These are phyloP conservation scores for Fusarium nurragi DNA, from an alignment of 2,329 filamentous ascomycete genomes.

Conservation along the genomic window DNA sequence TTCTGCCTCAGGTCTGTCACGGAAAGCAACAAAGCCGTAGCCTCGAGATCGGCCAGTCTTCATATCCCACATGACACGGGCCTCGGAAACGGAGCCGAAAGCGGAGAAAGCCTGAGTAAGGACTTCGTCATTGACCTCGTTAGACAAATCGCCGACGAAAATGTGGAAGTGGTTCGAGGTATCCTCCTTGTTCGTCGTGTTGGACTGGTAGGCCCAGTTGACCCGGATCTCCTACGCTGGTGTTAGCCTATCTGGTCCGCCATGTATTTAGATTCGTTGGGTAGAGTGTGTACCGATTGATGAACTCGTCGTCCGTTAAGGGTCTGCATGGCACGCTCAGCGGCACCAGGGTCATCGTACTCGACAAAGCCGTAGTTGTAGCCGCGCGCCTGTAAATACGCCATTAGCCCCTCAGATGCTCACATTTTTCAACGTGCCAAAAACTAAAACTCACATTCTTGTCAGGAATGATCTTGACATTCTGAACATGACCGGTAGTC, in stretches of 20 bases:
- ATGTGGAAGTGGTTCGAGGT: conserved; percentile 99
- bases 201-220: conserved; percentile 99
- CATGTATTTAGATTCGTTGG: background rate
- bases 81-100: conserved; percentile 95
- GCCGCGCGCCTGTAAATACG: conserved; percentile 78
- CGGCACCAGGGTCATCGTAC: conserved; percentile 96
- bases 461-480: conserved; percentile 99
- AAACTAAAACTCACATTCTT: conserved; percentile 85
- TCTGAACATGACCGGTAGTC: conserved; percentile 97
- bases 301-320: conserved; percentile 95
- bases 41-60: conserved; percentile 97
- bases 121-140: conserved; percentile 98
- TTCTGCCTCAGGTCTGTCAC: conserved; percentile 91
- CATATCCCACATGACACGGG: conserved; percentile 99
- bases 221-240: conserved; percentile 87
- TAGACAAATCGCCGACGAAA: conserved; percentile 96
- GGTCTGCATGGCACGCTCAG: conserved; percentile 96
- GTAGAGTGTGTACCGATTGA: conserved; percentile 73
- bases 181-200: conserved; percentile 92
- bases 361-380: conserved; percentile 99
- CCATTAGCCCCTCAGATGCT: conserved; percentile 30
- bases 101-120: conserved; percentile 93
- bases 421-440: background rate
- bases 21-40: conserved; percentile 97
- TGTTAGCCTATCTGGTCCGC: conserved; percentile 20